A percentile compares a stretch with the other conserved stretches of the same genome.
phyloP scores from a whole-genome alignment of 2,329 filamentous ascomycete genomes.

The Trichoderma citrinoviride region DNA sequence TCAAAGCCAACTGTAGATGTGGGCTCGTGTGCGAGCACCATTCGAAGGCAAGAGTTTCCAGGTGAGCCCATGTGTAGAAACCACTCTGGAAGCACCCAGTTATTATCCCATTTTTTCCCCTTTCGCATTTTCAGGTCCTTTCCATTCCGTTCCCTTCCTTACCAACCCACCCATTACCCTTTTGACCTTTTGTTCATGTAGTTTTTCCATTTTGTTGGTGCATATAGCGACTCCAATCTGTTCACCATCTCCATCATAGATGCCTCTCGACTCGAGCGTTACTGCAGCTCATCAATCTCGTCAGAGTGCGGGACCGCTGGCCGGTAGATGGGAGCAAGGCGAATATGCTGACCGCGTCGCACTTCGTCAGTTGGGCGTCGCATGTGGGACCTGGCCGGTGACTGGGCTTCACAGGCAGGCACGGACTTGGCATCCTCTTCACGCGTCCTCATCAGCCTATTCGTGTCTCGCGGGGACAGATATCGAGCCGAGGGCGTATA shows the following conservation, averaged over 20 bases:
- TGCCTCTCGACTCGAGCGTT: constrained; percentile 4
- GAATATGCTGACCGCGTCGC: constrained; percentile 28
- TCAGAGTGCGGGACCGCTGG: constrained; percentile 28
- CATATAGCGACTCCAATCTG: background rate
- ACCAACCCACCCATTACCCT: too few relatives aligned
- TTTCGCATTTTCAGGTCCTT: background rate
- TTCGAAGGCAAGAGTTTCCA: constrained; percentile 17
- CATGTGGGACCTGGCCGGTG: background rate
- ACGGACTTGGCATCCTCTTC: constrained; percentile 7
- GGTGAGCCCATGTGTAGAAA: constrained; percentile 8
- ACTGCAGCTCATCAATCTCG: constrained; percentile 39
- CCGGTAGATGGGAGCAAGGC: constrained; percentile 30
- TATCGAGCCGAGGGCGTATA: constrained; percentile 22
- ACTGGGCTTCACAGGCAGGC: constrained; percentile 13
- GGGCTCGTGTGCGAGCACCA: constrained; percentile 16
- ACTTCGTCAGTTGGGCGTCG: constrained; percentile 24
- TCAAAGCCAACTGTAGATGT: constrained; percentile 19
- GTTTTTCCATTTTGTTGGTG: background rate
- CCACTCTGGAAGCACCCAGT: background rate
- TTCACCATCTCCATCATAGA: background rate
- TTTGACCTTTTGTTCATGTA: background rate
- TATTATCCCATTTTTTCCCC: background rate
- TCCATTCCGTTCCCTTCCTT: too few relatives aligned
- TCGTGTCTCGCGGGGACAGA: constrained; percentile 32
- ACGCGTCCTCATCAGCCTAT: constrained; percentile 27